Conservation (phyloP, 805 yeast species). For the Starmerella powellii region DNA sequence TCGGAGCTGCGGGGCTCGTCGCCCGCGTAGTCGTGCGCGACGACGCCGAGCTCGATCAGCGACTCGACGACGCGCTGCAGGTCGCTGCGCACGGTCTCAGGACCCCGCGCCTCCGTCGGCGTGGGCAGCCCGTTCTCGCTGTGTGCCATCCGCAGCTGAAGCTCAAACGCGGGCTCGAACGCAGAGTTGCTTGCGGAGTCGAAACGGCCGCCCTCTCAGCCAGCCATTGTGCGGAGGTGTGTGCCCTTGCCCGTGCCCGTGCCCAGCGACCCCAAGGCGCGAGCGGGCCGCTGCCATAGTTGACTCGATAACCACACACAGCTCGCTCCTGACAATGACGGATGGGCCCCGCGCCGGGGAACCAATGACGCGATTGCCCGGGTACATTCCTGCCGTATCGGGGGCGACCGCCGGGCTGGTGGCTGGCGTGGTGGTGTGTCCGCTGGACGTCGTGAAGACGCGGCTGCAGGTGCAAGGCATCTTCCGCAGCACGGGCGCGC, state of each 20-base stretch:
- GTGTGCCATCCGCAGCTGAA: background rate
- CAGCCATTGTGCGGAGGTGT: no score
- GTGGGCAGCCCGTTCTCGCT: conserved; percentile 20
- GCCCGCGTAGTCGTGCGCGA: conserved; percentile 76
- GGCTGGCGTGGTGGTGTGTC: conserved; percentile 85
- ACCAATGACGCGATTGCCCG: conserved; percentile 1
- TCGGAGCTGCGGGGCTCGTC: conserved; percentile 72
- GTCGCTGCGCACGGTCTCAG: conserved; percentile 27
- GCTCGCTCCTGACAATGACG: background rate
- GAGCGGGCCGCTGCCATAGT: no score
- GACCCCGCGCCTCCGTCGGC: conserved; percentile 17
- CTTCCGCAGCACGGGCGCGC: background rate
- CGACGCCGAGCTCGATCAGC: conserved; percentile 76
- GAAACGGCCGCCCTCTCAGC: no score
- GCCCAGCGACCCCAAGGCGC: no score
- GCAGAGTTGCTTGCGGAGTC: no score
- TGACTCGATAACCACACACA: no score
- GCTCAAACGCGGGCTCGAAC: no score
- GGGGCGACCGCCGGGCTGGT: conserved; percentile 93
- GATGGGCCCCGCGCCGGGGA: background rate
- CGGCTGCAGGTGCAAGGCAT: conserved; percentile 84
- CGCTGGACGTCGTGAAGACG: conserved; percentile 91
- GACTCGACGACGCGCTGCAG: conserved; percentile 57
- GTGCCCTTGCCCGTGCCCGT: no score
- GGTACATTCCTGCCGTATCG: conserved; percentile 53